Evolutionary conservation across 2,329 filamentous ascomycete species (phyloP).

Genomic region (Calonectria pteridis): DNA sequence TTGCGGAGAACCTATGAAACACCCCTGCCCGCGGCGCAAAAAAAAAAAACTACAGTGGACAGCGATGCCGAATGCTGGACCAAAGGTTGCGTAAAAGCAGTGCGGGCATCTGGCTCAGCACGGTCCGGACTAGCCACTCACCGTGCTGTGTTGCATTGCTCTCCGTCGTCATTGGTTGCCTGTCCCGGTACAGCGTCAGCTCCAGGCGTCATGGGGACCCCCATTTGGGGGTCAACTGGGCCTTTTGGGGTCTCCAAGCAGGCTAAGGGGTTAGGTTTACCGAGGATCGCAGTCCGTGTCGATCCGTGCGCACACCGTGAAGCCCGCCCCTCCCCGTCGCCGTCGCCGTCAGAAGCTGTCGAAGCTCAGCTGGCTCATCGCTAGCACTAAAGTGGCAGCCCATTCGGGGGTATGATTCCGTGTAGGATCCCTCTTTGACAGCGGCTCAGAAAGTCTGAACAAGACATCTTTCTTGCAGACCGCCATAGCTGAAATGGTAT

Average conservation of each 20-base stretch:
- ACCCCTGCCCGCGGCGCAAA: slow-evolving; percentile 1
- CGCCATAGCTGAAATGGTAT: slow-evolving; percentile 11
- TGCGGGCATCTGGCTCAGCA: slow-evolving; percentile 31
- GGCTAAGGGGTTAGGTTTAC: slow-evolving; percentile 20
- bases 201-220: slow-evolving; percentile 19
- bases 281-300: slow-evolving; percentile 27
- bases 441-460: slow-evolving; percentile 15
- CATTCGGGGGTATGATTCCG: slow-evolving; percentile 23
- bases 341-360: slow-evolving; percentile 5
- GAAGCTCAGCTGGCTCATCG: slow-evolving; percentile 15
- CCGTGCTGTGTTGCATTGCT: slow-evolving; percentile 27
- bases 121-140: slow-evolving; percentile 38
- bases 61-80: neutral
- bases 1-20: slow-evolving; percentile 20
- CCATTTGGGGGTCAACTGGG: slow-evolving; percentile 2
- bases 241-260: slow-evolving; percentile 4
- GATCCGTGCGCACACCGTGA: slow-evolving; percentile 34
- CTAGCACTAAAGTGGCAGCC: slow-evolving; percentile 16
- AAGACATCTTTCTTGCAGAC: slow-evolving; percentile 10
- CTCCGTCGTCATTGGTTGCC: slow-evolving; percentile 8
- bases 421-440: neutral
- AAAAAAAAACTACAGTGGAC: slow-evolving; percentile 6
- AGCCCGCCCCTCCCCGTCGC: slow-evolving; percentile 29
- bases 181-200: slow-evolving; percentile 4
- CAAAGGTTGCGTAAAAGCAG: slow-evolving; percentile 28